phyloP scores from a whole-genome alignment of 805 yeast species.

The Zygoascus bituminiphila region DNA sequence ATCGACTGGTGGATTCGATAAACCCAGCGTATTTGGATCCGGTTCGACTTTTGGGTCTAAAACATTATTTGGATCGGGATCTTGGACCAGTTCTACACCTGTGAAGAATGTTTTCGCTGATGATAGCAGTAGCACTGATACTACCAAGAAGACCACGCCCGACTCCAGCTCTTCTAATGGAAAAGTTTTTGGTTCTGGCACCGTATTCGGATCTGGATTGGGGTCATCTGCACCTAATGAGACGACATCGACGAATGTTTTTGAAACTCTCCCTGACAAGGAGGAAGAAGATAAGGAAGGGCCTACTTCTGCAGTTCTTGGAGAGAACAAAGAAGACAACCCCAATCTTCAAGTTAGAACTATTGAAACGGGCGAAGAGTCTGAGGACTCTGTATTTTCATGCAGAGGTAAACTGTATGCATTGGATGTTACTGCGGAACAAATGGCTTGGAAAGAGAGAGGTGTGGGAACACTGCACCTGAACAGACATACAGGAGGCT shows the following conservation, averaged over 20 bases:
- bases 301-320: neutral
- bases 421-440: conserved; percentile 53
- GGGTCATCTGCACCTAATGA: neutral
- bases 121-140: neutral
- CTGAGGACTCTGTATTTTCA: conserved; percentile 59
- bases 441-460: conserved; percentile 90
- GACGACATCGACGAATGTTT: neutral
- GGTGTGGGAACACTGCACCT: conserved; percentile 86
- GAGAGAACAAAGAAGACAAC: neutral
- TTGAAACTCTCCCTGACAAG: neutral
- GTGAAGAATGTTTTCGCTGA: neutral
- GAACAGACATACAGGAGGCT: conserved; percentile 35
- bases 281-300: neutral
- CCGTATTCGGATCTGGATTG: neutral
- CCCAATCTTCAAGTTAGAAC: conserved; percentile 22
- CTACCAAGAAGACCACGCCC: neutral
- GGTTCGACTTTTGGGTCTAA: conserved; percentile 10
- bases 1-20: neutral
- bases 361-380: conserved; percentile 84
- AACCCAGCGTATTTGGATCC: conserved; percentile 8
- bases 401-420: conserved; percentile 74
- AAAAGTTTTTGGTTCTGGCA: conserved; percentile 18
- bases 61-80: conserved; percentile 7
- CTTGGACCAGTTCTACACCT: conserved; percentile 14
- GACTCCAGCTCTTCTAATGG: neutral